Evolutionary conservation across 2,329 filamentous ascomycete species (phyloP), one percentile per base, ranked within the genome.

Genomic region (Aspergillus aculeatinus): DNA sequence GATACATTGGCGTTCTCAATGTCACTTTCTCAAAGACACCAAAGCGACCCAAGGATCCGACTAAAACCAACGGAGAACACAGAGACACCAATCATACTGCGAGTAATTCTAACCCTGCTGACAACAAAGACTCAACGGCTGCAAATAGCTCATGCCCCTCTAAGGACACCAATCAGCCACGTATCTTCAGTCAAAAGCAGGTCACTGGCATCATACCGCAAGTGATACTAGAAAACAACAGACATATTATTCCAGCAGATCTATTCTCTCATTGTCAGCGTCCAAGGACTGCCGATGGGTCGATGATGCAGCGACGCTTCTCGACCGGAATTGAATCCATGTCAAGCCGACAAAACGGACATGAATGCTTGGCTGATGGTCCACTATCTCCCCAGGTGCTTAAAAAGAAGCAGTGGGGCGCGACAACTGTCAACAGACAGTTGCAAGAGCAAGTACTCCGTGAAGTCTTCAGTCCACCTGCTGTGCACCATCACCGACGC

Each of bases 1-100:
- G 92, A 72, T 98, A 99, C 70, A 98, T 99, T 69, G 95, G 95
- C 63, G 95, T 99, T 48, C 80, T 99, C 54, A 98, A 97, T 74
- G 94, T 97, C 21, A 97, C 92, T 0, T 97, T 96, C 73, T 91
- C 92, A 54, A 96, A 96, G 73, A 87, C 88, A 60, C 82, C 86
- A 2, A 91, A 92, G 58, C 87, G 81, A 55, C 77, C 79, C 61
- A 85, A 82, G 70, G 73, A 74, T 27, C 58, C 66, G 51, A 74
- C 75, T 49, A 75, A 76, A 56, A 73, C 61, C 6, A 55, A 70
- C 7, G 6, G 54, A 6, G 68, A 69, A 35, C 57, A 65, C 31
- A 58, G 63, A 27, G 65, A 68, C 39, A 49, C 55, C 39, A 62
- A 61, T 16, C 44, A 56, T 29, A 54, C 51, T 11, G 60, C 55